Percentiles rank a stretch among this genome's conserved stretches.
Evolutionary conservation across 2,329 filamentous ascomycete genomes (phyloP).

Genomic region (Cadophora luteo-olivacea): DNA sequence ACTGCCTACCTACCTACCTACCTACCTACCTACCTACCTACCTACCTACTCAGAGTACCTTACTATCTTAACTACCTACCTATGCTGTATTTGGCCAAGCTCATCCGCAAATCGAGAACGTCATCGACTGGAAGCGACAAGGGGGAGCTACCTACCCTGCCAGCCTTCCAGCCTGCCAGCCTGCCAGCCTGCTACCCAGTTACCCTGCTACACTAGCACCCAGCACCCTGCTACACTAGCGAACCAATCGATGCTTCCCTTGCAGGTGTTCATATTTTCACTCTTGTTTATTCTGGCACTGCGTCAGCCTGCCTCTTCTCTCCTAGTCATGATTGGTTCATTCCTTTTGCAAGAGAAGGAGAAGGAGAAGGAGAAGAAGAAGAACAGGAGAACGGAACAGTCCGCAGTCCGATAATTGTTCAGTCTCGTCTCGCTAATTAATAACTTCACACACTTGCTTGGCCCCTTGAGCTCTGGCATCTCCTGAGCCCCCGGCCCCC

Average conservation of each 20-base stretch:
- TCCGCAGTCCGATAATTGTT: not conserved
- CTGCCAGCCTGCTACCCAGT: too few species aligned
- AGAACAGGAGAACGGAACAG: too few species aligned
- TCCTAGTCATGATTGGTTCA: not conserved
- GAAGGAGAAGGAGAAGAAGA: not conserved
- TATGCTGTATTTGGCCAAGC: not conserved
- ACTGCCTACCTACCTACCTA: too few species aligned
- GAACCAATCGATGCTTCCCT: constrained; percentile 1
- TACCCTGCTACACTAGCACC: too few species aligned
- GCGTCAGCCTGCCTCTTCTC: not conserved
- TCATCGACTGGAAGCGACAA: too few species aligned
- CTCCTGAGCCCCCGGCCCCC: not conserved
- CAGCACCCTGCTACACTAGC: not conserved
- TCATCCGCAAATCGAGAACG: not conserved
- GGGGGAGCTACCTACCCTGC: too few species aligned
- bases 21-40: too few species aligned
- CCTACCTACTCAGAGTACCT: too few species aligned
- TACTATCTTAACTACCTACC: too few species aligned
- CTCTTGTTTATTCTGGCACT: not conserved
- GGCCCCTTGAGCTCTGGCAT: not conserved
- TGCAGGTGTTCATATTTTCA: not conserved
- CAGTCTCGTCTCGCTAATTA: not conserved
- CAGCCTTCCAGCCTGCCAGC: too few species aligned
- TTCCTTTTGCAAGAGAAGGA: not conserved
- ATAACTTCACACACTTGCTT: not conserved